Evolutionary conservation across 225 moss, liverwort and hornwort genomes (phyloP).

Genomic region (Thuidium tamariscinum): DNA sequence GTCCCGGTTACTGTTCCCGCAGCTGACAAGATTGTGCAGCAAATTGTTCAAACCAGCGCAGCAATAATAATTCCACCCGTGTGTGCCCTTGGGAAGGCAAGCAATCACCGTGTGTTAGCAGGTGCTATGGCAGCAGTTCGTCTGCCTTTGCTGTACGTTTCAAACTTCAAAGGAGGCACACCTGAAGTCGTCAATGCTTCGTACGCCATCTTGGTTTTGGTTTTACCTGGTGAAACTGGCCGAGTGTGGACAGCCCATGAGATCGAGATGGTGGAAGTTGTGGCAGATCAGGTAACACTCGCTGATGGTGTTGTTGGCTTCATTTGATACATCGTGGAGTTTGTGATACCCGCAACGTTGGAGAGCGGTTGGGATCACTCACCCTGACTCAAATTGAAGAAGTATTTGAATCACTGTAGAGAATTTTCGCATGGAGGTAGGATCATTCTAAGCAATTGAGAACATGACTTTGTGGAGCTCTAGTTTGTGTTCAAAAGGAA

Average conservation of each 20-base stretch:
- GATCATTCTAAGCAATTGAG: neutral
- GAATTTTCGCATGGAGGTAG: neutral
- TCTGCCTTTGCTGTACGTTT: slow-evolving; percentile 77
- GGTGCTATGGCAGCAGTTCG: slow-evolving; percentile 85
- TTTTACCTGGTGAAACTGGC: slow-evolving; percentile 68
- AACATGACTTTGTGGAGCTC: neutral
- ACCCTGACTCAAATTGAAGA: neutral
- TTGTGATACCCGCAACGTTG: neutral
- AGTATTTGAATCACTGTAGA: neutral
- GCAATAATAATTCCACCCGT: slow-evolving; percentile 57
- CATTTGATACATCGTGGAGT: neutral
- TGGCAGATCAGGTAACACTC: slow-evolving; percentile 78
- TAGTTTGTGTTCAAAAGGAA: neutral
- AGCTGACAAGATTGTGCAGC: slow-evolving; percentile 57
- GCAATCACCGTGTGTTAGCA: slow-evolving; percentile 54
- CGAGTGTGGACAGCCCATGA: slow-evolving; percentile 72
- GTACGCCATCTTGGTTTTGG: slow-evolving; percentile 80
- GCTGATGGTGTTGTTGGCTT: neutral
- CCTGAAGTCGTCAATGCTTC: slow-evolving; percentile 79
- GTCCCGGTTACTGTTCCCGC: slow-evolving; percentile 53
- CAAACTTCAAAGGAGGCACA: slow-evolving; percentile 85
- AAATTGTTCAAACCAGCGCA: slow-evolving; percentile 52
- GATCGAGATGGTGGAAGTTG: slow-evolving; percentile 87
- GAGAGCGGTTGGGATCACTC: neutral
- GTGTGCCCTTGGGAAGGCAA: slow-evolving; percentile 70